These are phyloP conservation scores for Quercus wislizeni DNA, from an alignment of 306 rosid genomes.

Conservation along the genomic window DNA sequence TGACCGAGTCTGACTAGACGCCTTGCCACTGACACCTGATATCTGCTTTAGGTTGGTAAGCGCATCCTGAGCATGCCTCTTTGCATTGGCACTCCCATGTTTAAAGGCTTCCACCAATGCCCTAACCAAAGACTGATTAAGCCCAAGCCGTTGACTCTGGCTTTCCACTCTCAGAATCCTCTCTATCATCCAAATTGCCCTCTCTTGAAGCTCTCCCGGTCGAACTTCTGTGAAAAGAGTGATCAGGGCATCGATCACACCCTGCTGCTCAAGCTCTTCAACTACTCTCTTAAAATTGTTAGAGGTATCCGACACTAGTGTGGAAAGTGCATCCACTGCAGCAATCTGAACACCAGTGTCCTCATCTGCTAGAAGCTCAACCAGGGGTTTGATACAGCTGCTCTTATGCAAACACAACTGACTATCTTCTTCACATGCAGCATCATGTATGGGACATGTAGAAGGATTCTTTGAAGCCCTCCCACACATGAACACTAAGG, in stretches of 20 bases:
- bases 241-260: conserved; percentile 38
- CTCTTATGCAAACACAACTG: conserved; percentile 43
- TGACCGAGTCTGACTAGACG: conserved; percentile 27
- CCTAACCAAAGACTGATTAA: conserved; percentile 48
- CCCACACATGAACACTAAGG: conserved; percentile 37
- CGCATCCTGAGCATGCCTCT: conserved; percentile 46
- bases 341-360: conserved; percentile 48
- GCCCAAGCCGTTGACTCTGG: conserved; percentile 30
- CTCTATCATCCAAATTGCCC: conserved; percentile 49
- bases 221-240: conserved; percentile 37
- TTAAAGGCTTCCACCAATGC: conserved; percentile 54
- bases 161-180: conserved; percentile 47
- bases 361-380: conserved; percentile 40
- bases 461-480: conserved; percentile 21
- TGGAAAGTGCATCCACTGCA: conserved; percentile 46
- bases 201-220: conserved; percentile 51
- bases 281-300: conserved; percentile 34
- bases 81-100: conserved; percentile 45
- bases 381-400: conserved; percentile 44
- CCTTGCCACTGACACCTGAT: conserved; percentile 35
- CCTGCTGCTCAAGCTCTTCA: conserved; percentile 41
- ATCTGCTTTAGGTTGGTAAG: conserved; percentile 47
- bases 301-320: conserved; percentile 30
- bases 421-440: conserved; percentile 33
- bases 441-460: conserved; percentile 40